A percentile compares a stretch with the other conserved stretches of the same genome.
phyloP scores from a whole-genome alignment of 768 basidiomycete genomes.

The Floccularia luteovirens region DNA sequence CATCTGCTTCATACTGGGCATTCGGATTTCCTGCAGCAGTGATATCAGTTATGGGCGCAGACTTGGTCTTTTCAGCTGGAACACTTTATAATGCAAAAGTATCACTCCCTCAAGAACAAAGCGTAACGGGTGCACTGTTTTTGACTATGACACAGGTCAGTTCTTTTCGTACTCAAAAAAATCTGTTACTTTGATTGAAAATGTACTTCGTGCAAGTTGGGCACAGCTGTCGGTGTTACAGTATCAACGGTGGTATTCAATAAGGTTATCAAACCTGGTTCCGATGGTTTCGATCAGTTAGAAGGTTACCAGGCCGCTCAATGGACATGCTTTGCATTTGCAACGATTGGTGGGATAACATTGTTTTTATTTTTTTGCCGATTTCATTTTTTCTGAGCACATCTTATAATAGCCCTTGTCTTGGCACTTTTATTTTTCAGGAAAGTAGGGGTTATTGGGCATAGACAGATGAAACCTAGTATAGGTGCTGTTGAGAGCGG shows the following conservation, averaged over 20 bases:
- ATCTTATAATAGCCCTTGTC: background rate
- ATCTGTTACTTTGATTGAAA: background rate
- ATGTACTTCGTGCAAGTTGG: conserved; percentile 33
- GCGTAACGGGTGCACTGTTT: conserved; percentile 68
- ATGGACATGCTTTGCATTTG: conserved; percentile 60
- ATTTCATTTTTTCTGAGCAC: background rate
- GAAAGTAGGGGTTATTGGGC: background rate
- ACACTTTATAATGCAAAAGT: conserved; percentile 71
- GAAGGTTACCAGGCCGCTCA: conserved; percentile 53
- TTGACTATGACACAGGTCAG: conserved; percentile 70
- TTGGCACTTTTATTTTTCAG: too few relatives aligned
- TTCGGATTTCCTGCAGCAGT: conserved; percentile 65
- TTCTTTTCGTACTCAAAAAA: background rate
- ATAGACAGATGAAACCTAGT: too few relatives aligned
- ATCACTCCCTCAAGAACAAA: conserved; percentile 62
- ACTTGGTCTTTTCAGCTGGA: conserved; percentile 69
- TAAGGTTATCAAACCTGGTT: conserved; percentile 28
- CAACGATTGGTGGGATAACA: conserved; percentile 39
- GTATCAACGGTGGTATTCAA: conserved; percentile 69
- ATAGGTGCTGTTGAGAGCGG: too few relatives aligned
- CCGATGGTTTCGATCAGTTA: conserved; percentile 28
- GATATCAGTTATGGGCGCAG: conserved; percentile 64
- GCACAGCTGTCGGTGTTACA: conserved; percentile 63
- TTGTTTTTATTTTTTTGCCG: background rate
- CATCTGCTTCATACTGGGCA: conserved; percentile 60